Percentiles rank a stretch among this genome's conserved stretches.
phyloP scores from a whole-genome alignment of 306 rosid species.

The Pyrus betulifolia region DNA sequence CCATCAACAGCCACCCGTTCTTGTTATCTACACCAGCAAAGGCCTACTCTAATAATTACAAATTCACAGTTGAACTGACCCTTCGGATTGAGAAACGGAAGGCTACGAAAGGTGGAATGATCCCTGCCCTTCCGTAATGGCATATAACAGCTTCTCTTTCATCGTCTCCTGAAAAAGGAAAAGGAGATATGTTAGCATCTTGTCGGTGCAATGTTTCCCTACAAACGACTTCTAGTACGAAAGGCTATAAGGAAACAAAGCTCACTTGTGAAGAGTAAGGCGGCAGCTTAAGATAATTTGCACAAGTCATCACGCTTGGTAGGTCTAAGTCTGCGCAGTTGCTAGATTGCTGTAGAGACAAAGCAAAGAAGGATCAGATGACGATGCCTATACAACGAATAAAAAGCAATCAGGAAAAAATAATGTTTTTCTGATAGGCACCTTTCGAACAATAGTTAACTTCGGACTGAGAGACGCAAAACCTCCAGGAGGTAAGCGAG shows the following conservation, averaged over 20 bases:
- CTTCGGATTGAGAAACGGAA: conserved; percentile 7
- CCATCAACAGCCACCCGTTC: conserved; percentile 18
- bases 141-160: conserved; percentile 87
- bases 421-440: conserved; percentile 6
- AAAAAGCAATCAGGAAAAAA: background rate
- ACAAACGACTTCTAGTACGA: background rate
- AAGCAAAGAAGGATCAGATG: conserved; percentile 1
- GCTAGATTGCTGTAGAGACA: conserved; percentile 57
- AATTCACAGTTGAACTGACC: conserved; percentile 31
- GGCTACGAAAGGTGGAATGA: conserved; percentile 90
- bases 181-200: background rate
- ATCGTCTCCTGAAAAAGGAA: conserved; percentile 64
- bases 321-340: conserved; percentile 65
- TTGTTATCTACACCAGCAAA: conserved; percentile 39
- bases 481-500: conserved; percentile 95
- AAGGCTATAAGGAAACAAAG: conserved; percentile 8
- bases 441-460: conserved; percentile 93
- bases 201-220: background rate
- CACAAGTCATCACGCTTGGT: conserved; percentile 99
- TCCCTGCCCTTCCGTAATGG: conserved; percentile 94
- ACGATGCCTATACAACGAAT: background rate
- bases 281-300: conserved; percentile 95
- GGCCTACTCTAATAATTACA: conserved; percentile 65
- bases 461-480: conserved; percentile 93
- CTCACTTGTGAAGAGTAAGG: conserved; percentile 85